These are phyloP conservation scores for Abelmoschus esculentus DNA, from an alignment of 345 rosid species.

Conservation along the genomic window DNA sequence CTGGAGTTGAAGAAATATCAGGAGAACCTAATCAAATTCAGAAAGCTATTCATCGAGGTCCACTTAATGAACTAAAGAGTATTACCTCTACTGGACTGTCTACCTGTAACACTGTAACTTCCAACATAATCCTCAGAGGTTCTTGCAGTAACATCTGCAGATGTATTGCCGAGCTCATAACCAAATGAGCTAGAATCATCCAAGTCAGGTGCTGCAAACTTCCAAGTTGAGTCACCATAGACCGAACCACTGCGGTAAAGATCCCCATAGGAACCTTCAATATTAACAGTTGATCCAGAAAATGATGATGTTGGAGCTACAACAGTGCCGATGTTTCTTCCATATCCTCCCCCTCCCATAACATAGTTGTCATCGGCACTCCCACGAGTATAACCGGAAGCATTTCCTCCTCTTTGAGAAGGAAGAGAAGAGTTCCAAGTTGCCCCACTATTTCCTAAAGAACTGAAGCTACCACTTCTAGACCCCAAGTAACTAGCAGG, in stretches of 20 bases:
- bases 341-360: conserved; percentile 43
- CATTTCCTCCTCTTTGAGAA: conserved; percentile 33
- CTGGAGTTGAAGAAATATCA: background rate
- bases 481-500: conserved; percentile 39
- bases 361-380: conserved; percentile 35
- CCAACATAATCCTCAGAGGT: conserved; percentile 67
- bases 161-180: conserved; percentile 56
- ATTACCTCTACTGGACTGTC: conserved; percentile 85
- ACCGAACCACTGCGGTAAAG: conserved; percentile 49
- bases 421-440: conserved; percentile 65
- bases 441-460: conserved; percentile 55
- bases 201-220: conserved; percentile 50
- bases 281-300: conserved; percentile 43
- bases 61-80: conserved; percentile 10
- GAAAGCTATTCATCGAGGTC: conserved; percentile 6
- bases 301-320: conserved; percentile 53
- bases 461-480: conserved; percentile 53
- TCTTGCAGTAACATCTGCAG: conserved; percentile 54
- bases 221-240: conserved; percentile 81
- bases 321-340: conserved; percentile 44
- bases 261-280: conserved; percentile 62
- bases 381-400: conserved; percentile 30
- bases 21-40: background rate
- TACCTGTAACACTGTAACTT: conserved; percentile 59
- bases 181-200: conserved; percentile 58